Conservation (phyloP, 2,329 filamentous ascomycete genomes). For the Fusarium drepaniforme region DNA sequence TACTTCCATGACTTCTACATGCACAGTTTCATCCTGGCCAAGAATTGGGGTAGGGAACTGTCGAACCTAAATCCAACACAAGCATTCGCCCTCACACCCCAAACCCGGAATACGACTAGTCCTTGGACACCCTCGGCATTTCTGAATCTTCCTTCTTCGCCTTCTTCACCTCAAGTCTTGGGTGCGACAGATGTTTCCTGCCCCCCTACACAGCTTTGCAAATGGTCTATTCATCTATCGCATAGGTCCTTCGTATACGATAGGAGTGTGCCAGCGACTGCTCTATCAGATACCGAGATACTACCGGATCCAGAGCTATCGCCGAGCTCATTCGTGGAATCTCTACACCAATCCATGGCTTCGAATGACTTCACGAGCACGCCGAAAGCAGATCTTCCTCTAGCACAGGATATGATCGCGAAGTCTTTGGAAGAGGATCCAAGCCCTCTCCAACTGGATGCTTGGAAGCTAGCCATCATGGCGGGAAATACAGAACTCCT, state of each 20-base stretch:
- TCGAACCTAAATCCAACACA: neutral
- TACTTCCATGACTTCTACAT: conserved; percentile 34
- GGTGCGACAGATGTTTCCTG: neutral
- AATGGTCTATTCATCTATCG: no score
- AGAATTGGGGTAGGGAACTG: neutral
- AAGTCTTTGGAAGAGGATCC: neutral
- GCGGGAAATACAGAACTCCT: neutral
- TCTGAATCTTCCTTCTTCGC: neutral
- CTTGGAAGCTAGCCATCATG: conserved; percentile 26
- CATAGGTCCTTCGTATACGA: no score
- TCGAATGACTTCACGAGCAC: conserved; percentile 1
- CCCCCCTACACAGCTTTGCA: conserved; percentile 5
- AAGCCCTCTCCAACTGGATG: neutral
- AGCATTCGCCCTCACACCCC: neutral
- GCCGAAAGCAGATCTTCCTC: neutral
- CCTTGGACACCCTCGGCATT: neutral
- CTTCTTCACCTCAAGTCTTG: neutral
- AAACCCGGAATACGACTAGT: neutral
- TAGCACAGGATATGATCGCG: neutral
- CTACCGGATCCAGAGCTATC: no score
- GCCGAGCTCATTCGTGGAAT: conserved; percentile 1
- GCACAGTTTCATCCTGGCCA: conserved; percentile 1
- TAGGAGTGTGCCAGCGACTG: no score
- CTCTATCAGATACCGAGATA: no score
- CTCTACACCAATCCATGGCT: neutral